A percentile compares a stretch with the other conserved stretches of the same genome.
These are phyloP conservation scores for Grosmannia penicillata DNA, from an alignment of 2,329 filamentous ascomycete species.

Conservation along the genomic window DNA sequence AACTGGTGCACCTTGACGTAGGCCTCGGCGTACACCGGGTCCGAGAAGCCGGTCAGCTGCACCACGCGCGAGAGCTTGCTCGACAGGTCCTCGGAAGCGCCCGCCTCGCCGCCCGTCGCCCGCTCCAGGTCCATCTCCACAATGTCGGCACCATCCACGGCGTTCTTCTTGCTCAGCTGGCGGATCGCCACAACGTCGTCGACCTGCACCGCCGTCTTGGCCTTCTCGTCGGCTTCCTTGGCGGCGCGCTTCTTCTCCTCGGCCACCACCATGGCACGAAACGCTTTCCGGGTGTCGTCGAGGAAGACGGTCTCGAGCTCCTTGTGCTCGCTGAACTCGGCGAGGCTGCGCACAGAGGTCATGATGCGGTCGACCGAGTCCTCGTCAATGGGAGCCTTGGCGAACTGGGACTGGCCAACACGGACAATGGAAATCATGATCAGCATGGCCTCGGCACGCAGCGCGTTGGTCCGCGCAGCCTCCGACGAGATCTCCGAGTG, in stretches of 20 bases:
- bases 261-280: slow-evolving; percentile 90
- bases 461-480: slow-evolving; percentile 73
- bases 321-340: slow-evolving; percentile 79
- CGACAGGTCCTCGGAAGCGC: slow-evolving; percentile 63
- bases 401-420: slow-evolving; percentile 96
- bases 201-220: slow-evolving; percentile 86
- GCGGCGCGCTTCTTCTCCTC: slow-evolving; percentile 97
- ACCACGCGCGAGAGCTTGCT: slow-evolving; percentile 94
- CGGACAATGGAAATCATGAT: slow-evolving; percentile 99
- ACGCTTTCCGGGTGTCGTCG: slow-evolving; percentile 87
- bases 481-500: slow-evolving; percentile 88
- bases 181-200: slow-evolving; percentile 90
- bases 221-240: slow-evolving; percentile 82
- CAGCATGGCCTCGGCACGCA: slow-evolving; percentile 93
- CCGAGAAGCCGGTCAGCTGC: slow-evolving; percentile 94
- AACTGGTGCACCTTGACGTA: slow-evolving; percentile 99
- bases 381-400: slow-evolving; percentile 93
- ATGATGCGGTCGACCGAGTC: slow-evolving; percentile 98
- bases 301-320: slow-evolving; percentile 87
- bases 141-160: slow-evolving; percentile 66
- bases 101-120: slow-evolving; percentile 80
- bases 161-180: slow-evolving; percentile 85
- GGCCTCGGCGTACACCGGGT: slow-evolving; percentile 95
- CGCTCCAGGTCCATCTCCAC: slow-evolving; percentile 83
- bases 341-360: slow-evolving; percentile 85